phyloP scores from a whole-genome alignment of 2,329 filamentous ascomycete genomes.

The Nemania bipapillata region DNA sequence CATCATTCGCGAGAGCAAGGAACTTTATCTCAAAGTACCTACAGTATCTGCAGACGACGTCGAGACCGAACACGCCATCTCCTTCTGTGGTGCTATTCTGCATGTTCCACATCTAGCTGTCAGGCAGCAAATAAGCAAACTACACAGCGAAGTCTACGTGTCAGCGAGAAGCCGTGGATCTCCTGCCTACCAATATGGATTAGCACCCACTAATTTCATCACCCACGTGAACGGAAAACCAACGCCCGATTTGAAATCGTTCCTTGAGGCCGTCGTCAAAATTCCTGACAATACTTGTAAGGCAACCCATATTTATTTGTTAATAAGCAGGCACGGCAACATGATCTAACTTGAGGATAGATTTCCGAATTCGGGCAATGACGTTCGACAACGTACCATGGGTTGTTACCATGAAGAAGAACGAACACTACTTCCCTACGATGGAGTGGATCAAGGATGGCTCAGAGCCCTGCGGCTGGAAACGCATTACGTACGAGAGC shows the following conservation, averaged over 20 bases:
- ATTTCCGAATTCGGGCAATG: conserved; percentile 96
- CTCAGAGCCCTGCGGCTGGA: conserved; percentile 70
- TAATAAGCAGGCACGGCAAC: conserved; percentile 7
- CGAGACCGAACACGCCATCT: conserved; percentile 90
- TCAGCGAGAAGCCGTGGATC: conserved; percentile 85
- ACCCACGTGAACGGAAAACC: conserved; percentile 91
- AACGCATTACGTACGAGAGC: conserved; percentile 70
- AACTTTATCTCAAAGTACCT: conserved; percentile 79
- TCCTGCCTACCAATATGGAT: conserved; percentile 86
- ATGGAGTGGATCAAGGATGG: conserved; percentile 75
- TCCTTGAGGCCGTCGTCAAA: conserved; percentile 81
- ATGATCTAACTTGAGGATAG: conserved; percentile 54
- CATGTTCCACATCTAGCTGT: conserved; percentile 96
- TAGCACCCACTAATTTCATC: conserved; percentile 97
- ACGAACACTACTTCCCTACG: conserved; percentile 90
- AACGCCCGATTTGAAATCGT: conserved; percentile 83
- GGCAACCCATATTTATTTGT: conserved; percentile 47
- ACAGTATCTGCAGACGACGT: conserved; percentile 90
- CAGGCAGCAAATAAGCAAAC: conserved; percentile 93
- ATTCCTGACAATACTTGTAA: conserved; percentile 94
- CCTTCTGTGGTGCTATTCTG: conserved; percentile 93
- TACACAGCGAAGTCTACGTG: conserved; percentile 96
- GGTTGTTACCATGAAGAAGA: conserved; percentile 99
- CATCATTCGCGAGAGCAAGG: conserved; percentile 84
- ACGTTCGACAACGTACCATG: conserved; percentile 98